Base-by-base conservation (phyloP, 306 rosid genomes). In the Vicia sativa region DNA sequence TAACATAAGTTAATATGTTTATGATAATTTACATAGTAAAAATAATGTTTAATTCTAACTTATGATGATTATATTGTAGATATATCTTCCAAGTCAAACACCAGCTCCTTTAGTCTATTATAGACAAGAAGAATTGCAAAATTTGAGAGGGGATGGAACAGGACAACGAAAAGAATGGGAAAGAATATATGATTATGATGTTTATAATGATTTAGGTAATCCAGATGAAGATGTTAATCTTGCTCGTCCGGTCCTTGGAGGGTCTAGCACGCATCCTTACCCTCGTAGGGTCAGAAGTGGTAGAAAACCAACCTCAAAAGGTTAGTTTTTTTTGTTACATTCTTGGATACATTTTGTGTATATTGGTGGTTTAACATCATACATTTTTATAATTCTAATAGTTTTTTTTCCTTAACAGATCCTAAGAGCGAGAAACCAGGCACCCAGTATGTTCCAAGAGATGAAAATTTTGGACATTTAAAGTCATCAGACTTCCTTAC, bases 371-470 rank as follows among this genome's bases (percentile, higher is more conserved):
- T 31, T 31, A 1, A 31, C 9, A 5, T 31, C 37, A 4, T 6
- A 31, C 1, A 31, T 7, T 34, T 34, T 34, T 34, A 34, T 6
- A 13, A 14, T 45, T 45, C 5, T 55, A 29, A 13, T 31, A 6
- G 7, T 31, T 14, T 57, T 6, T 31, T 31, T 35, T 35, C 14
- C 14, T 69, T 49, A 34, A 18, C 75, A 87, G 92, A 87, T 83
- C 89, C 75, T 2, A 61, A 74, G 1, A 59, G 60, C 8, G 95
- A 90, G 82, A 67, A 45, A 39, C 54, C 54, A 0, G 6, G 79
- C 0, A 26, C 1, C 0, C 18, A 35, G 11, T 60, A 60, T 35
- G 46, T 60, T 16, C 65, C 65, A 5, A 58, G 64, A 34, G 64
- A 58, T 15, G 64, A 58, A 58, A 58, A 31, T 15, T 58, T 58